These are phyloP conservation scores for Geoglossum cookeanum DNA, from an alignment of 2,329 filamentous ascomycete genomes.

Conservation along the genomic window DNA sequence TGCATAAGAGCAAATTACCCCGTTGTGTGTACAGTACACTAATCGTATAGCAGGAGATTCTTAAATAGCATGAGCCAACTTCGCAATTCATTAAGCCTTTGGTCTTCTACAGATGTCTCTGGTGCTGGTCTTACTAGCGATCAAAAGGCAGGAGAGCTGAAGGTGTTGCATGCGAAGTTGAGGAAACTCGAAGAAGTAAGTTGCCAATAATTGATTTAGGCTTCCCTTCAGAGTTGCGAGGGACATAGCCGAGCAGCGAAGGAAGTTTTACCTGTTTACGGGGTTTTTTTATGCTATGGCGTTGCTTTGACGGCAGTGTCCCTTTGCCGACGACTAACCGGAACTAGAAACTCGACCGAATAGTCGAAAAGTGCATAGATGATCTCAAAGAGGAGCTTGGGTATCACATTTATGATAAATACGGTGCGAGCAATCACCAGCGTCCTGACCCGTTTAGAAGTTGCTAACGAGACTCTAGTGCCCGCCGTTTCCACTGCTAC, in stretches of 20 bases:
- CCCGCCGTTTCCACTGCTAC: slow-evolving; percentile 13
- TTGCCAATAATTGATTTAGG: neutral
- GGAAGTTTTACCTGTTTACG: too few species aligned
- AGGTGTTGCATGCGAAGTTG: slow-evolving; percentile 22
- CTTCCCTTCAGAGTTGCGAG: neutral
- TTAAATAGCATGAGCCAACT: slow-evolving; percentile 32
- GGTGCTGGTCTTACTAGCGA: slow-evolving; percentile 22
- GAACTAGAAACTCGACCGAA: neutral
- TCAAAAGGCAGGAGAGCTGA: slow-evolving; percentile 20
- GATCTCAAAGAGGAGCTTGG: slow-evolving; percentile 8
- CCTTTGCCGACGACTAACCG: too few species aligned
- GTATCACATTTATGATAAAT: neutral
- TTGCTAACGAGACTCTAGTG: slow-evolving; percentile 7
- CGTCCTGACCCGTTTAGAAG: neutral
- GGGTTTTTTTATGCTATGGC: too few species aligned
- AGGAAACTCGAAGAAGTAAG: slow-evolving; percentile 21
- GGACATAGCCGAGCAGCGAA: neutral
- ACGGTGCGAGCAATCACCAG: neutral
- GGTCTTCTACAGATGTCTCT: slow-evolving; percentile 26
- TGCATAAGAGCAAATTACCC: neutral
- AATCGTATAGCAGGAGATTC: slow-evolving; percentile 21
- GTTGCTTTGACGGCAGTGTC: too few species aligned
- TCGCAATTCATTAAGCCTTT: slow-evolving; percentile 33
- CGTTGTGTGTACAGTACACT: neutral
- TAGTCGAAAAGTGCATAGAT: neutral